These are phyloP conservation scores for Golubevia pallescens DNA, from an alignment of 1,284 basidiomycete species.

Conservation along the genomic window DNA sequence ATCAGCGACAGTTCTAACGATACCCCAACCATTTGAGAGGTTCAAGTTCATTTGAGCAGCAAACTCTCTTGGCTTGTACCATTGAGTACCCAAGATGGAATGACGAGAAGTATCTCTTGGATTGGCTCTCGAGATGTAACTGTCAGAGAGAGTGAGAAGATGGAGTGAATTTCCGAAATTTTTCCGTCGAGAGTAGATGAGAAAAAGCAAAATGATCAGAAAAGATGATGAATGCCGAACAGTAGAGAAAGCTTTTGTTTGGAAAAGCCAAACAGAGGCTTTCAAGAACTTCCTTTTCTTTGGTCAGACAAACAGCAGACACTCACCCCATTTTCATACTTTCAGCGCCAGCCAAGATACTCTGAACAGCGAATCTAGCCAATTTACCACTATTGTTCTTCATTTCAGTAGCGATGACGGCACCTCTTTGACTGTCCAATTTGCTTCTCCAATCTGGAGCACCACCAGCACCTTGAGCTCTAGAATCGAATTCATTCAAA, in stretches of 20 bases:
- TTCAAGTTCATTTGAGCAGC: conserved; percentile 95
- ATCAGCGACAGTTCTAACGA: conserved; percentile 70
- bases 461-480: conserved; percentile 84
- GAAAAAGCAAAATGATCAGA: too few relatives aligned
- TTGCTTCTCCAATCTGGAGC: conserved; percentile 97
- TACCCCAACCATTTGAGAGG: conserved; percentile 96
- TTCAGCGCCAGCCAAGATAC: conserved; percentile 92
- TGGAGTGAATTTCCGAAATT: too few relatives aligned
- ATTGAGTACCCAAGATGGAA: conserved; percentile 91
- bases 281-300: too few relatives aligned
- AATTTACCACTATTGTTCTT: conserved; percentile 99
- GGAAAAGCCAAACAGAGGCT: too few relatives aligned
- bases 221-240: too few relatives aligned
- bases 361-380: conserved; percentile 96
- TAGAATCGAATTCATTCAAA: conserved; percentile 95
- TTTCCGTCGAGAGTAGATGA: too few relatives aligned
- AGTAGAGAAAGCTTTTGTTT: too few relatives aligned
- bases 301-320: too few relatives aligned
- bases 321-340: conserved; percentile 88
- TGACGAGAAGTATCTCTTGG: conserved; percentile 94
- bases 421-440: conserved; percentile 93
- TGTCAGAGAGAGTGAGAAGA: conserved; percentile 6
- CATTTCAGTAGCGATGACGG: conserved; percentile 99
- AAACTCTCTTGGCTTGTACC: conserved; percentile 92
- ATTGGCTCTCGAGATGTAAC: conserved; percentile 85